Evolutionary conservation across 75 land plant species (phyloP).

Genomic region (Pseudotsuga menziesii): DNA sequence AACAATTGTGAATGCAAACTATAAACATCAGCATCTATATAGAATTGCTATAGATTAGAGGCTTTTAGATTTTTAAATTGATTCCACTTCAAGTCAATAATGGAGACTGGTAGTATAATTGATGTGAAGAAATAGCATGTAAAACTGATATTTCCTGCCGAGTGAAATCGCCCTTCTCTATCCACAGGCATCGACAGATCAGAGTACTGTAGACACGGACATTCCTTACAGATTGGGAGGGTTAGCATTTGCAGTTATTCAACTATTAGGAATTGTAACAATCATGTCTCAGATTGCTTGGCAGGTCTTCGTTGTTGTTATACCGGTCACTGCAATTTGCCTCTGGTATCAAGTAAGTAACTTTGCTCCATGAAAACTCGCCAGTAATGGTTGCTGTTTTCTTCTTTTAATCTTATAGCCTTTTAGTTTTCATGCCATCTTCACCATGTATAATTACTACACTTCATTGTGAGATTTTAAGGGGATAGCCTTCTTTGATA

Average conservation of each 20-base stretch:
- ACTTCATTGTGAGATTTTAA: too few species aligned
- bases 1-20: too few species aligned
- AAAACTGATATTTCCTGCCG: too few species aligned
- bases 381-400: background rate
- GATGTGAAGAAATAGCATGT: background rate
- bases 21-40: background rate
- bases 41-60: background rate
- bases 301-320: conserved; percentile 53
- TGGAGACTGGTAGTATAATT: background rate
- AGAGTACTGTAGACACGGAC: conserved; percentile 62
- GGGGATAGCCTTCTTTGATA: too few species aligned
- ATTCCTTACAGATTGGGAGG: conserved; percentile 62
- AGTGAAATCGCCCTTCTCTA: background rate
- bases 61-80: background rate
- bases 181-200: conserved; percentile 79
- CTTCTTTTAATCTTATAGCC: background rate
- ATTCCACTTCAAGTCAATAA: background rate
- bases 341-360: conserved; percentile 63
- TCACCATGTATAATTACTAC: background rate
- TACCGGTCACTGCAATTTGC: conserved; percentile 41
- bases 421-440: background rate
- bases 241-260: conserved; percentile 48
- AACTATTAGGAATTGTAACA: conserved; percentile 46
- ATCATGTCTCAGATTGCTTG: conserved; percentile 73
- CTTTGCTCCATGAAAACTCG: background rate